phyloP scores from a whole-genome alignment of 805 yeast species.

The Komagataella pastoris region DNA sequence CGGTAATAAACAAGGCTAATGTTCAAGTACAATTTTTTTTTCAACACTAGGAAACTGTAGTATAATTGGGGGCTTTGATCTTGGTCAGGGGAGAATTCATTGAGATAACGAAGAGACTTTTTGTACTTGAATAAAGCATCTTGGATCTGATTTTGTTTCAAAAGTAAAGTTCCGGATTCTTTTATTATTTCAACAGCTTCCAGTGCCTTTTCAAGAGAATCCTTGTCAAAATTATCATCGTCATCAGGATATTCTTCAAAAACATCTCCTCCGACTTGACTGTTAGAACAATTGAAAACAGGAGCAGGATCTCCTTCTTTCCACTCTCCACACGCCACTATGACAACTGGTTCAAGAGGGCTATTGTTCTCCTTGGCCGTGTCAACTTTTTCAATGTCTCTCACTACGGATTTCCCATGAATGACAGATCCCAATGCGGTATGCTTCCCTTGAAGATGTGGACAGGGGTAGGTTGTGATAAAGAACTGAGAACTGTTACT shows the following conservation, averaged over 20 bases:
- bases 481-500: conserved; percentile 59
- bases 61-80: conserved; percentile 45
- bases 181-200: conserved; percentile 44
- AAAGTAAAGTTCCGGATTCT: conserved; percentile 49
- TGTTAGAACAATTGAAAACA: conserved; percentile 47
- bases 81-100: conserved; percentile 59
- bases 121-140: conserved; percentile 50
- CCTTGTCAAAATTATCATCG: conserved; percentile 47
- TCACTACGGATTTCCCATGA: conserved; percentile 54
- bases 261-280: conserved; percentile 49
- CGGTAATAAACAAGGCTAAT: conserved; percentile 43
- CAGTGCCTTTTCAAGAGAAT: conserved; percentile 28
- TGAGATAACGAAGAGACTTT: conserved; percentile 55
- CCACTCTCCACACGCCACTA: conserved; percentile 57
- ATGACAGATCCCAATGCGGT: conserved; percentile 64
- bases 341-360: conserved; percentile 22
- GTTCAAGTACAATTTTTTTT: conserved; percentile 40
- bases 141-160: conserved; percentile 34
- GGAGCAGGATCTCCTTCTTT: conserved; percentile 36
- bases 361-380: conserved; percentile 26
- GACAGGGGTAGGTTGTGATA: conserved; percentile 53
- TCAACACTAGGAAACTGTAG: conserved; percentile 33
- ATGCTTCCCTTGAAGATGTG: conserved; percentile 68
- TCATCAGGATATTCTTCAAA: conserved; percentile 76
- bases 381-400: conserved; percentile 44